Conservation (phyloP, 768 basidiomycete species). For the Tricholoma saponaceum region DNA sequence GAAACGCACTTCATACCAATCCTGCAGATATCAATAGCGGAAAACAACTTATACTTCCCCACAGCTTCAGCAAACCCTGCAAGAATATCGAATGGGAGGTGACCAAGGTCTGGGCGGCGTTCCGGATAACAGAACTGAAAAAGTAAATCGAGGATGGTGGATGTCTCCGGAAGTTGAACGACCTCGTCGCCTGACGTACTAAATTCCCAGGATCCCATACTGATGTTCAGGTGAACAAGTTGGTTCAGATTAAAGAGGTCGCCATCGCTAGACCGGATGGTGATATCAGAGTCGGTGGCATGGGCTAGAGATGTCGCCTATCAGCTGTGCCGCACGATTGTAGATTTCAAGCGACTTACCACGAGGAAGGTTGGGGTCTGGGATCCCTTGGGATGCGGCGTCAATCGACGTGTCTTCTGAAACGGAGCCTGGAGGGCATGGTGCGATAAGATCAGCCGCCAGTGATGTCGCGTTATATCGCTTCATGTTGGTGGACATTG, state of each 20-base stretch:
- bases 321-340: background rate
- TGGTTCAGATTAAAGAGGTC: slow-evolving; percentile 7
- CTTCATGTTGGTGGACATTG: too few relatives aligned
- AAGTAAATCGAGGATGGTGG: background rate
- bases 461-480: too few relatives aligned
- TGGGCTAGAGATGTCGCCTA: background rate
- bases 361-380: background rate
- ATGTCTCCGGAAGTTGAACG: background rate
- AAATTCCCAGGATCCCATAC: background rate
- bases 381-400: too few relatives aligned
- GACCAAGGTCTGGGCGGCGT: slow-evolving; percentile 3
- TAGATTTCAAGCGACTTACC: background rate
- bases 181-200: background rate
- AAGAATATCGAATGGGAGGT: background rate
- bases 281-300: background rate
- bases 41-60: background rate
- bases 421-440: too few relatives aligned
- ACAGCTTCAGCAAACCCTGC: background rate
- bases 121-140: slow-evolving; percentile 12
- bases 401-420: too few relatives aligned
- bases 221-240: slow-evolving; percentile 1
- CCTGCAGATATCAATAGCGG: background rate
- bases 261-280: slow-evolving; percentile 5
- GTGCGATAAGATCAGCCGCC: too few relatives aligned
- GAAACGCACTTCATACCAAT: background rate